Evolutionary conservation across 2,329 filamentous ascomycete species (phyloP).

Genomic region (Fusarium albosuccineum): DNA sequence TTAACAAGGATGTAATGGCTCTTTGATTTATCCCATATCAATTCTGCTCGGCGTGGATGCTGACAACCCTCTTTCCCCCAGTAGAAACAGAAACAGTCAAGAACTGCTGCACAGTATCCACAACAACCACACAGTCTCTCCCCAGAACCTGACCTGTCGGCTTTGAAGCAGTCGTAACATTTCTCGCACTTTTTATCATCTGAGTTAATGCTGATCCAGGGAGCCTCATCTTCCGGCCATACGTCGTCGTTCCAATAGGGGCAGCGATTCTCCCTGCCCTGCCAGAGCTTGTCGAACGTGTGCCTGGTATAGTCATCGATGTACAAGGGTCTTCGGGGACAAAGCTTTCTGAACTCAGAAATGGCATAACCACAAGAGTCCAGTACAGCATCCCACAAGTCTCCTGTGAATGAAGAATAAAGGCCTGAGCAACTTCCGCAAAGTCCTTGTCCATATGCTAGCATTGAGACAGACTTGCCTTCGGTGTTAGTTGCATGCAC

Average conservation of each 20-base stretch:
- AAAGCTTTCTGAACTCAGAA: accelerated
- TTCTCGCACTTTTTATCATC: not conserved
- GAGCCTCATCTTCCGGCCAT: not conserved
- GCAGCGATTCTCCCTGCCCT: not conserved
- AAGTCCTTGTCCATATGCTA: not conserved
- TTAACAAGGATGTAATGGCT: too few relatives aligned
- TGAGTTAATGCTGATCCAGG: not conserved
- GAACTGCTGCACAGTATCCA: not conserved
- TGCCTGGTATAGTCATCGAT: accelerated
- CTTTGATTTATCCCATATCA: too few relatives aligned
- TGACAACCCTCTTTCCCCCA: accelerated
- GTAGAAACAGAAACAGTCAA: not conserved
- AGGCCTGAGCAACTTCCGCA: not conserved
- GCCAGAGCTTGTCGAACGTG: conserved; percentile 6
- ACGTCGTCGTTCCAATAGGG: conserved; percentile 11
- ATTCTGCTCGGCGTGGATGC: not conserved
- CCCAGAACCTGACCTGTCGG: accelerated
- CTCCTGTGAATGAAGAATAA: not conserved
- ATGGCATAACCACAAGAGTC: not conserved
- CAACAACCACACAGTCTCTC: not conserved
- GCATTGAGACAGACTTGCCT: accelerated
- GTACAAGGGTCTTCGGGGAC: not conserved
- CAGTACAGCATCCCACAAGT: not conserved
- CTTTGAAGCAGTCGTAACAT: accelerated
- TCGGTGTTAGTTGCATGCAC: not conserved